These are phyloP conservation scores for Citeromyces matritensis DNA, from an alignment of 805 yeast species.

Conservation along the genomic window DNA sequence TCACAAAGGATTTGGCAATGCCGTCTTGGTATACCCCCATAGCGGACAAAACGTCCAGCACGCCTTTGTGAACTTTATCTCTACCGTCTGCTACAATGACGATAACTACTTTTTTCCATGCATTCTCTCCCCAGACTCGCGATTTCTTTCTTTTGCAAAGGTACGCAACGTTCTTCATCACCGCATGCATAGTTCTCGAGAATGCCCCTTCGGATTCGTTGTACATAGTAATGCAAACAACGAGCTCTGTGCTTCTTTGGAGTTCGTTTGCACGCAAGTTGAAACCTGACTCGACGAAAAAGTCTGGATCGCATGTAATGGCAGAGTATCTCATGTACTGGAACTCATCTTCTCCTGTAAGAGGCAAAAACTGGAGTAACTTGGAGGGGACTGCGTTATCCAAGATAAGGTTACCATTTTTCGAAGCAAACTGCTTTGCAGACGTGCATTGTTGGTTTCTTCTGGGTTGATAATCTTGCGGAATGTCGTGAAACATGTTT, in stretches of 20 bases:
- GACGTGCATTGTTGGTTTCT: conserved; percentile 17
- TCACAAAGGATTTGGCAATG: conserved; percentile 87
- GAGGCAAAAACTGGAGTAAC: conserved; percentile 67
- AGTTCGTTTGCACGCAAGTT: conserved; percentile 73
- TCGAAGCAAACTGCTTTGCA: conserved; percentile 56
- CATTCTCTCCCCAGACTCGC: conserved; percentile 86
- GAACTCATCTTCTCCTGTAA: conserved; percentile 84
- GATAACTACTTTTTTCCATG: conserved; percentile 95
- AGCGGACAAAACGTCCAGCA: conserved; percentile 78
- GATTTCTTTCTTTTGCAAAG: conserved; percentile 70
- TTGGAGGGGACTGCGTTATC: conserved; percentile 94
- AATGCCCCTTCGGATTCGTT: conserved; percentile 85
- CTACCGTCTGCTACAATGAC: conserved; percentile 91
- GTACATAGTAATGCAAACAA: conserved; percentile 92
- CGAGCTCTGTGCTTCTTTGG: conserved; percentile 85
- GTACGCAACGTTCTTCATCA: conserved; percentile 84
- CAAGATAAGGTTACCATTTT: conserved; percentile 70
- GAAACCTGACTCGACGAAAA: conserved; percentile 67
- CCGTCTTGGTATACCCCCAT: conserved; percentile 97
- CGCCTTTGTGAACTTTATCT: conserved; percentile 71
- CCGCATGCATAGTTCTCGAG: conserved; percentile 89
- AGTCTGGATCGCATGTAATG: conserved; percentile 86
- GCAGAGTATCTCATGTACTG: conserved; percentile 96
- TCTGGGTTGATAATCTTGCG: conserved; percentile 19
- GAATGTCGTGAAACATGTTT: conserved; percentile 11